These are phyloP conservation scores for Metrosideros polymorpha DNA, from an alignment of 441 rosid genomes.

Conservation along the genomic window DNA sequence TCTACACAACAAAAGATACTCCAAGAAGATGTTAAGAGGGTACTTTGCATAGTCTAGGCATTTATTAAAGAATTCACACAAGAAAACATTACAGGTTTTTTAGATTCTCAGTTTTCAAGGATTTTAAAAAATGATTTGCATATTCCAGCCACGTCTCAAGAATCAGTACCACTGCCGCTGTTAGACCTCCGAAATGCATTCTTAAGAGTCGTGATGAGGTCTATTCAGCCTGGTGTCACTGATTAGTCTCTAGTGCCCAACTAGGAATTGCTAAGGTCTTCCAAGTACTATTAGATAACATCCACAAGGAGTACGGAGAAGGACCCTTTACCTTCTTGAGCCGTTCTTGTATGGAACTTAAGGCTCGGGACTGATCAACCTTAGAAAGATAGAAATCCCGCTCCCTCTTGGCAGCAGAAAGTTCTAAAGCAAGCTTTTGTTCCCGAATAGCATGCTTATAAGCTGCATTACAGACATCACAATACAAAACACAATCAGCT, in stretches of 20 bases:
- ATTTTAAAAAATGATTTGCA: neutral
- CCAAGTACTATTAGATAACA: neutral
- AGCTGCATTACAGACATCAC: conserved; percentile 37
- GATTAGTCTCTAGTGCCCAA: neutral
- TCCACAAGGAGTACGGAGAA: neutral
- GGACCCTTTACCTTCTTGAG: conserved; percentile 53
- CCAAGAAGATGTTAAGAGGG: neutral
- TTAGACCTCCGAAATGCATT: neutral
- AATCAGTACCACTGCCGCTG: neutral
- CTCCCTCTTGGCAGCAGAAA: conserved; percentile 89
- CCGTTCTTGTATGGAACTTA: conserved; percentile 65
- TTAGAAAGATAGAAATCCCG: conserved; percentile 71
- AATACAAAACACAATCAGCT: conserved; percentile 1
- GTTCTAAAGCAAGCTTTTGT: conserved; percentile 73
- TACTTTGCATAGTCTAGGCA: neutral
- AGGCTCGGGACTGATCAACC: conserved; percentile 66
- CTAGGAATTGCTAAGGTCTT: neutral
- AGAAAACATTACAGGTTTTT: neutral
- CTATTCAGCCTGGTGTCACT: neutral
- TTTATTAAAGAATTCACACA: neutral
- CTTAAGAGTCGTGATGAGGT: neutral
- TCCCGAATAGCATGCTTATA: conserved; percentile 65
- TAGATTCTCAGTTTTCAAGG: neutral
- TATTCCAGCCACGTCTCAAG: neutral
- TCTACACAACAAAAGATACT: neutral